Conservation (phyloP, 2,329 filamentous ascomycete genomes). For the Cladosporium oxysporum region DNA sequence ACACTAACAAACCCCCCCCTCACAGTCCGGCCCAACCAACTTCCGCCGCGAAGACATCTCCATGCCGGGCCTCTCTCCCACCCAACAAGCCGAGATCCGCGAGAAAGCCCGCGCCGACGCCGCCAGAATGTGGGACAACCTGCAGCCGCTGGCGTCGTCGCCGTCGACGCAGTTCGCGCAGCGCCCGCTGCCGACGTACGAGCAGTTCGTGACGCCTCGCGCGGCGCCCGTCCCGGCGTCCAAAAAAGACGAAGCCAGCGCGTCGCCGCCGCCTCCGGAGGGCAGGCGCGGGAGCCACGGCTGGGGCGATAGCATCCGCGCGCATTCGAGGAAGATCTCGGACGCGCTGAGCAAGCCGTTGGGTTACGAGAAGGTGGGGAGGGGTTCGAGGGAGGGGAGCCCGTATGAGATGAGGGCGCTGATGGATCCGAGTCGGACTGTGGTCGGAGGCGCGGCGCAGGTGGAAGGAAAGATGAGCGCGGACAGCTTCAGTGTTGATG, state of each 20-base stretch:
- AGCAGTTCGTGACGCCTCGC: constrained; percentile 34
- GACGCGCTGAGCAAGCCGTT: constrained; percentile 22
- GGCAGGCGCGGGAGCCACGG: constrained; percentile 4
- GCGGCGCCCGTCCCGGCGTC: constrained; percentile 24
- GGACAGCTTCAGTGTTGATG: constrained; percentile 21
- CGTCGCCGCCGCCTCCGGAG: background rate
- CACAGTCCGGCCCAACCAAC: constrained; percentile 36
- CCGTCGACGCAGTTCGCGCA: constrained; percentile 33
- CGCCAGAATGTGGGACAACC: constrained; percentile 31
- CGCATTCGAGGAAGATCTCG: constrained; percentile 27
- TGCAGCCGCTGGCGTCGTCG: constrained; percentile 35
- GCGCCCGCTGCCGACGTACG: constrained; percentile 28
- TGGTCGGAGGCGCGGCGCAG: constrained; percentile 15
- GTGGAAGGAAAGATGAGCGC: constrained; percentile 23
- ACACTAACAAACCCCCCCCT: background rate
- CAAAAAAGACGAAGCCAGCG: background rate
- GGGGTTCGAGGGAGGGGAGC: constrained; percentile 9
- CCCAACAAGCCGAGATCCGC: constrained; percentile 34
- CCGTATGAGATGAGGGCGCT: constrained; percentile 27
- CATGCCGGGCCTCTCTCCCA: constrained; percentile 33
- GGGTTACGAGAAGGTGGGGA: constrained; percentile 22
- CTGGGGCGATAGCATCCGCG: constrained; percentile 21
- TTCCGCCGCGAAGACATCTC: constrained; percentile 38
- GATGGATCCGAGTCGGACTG: constrained; percentile 25
- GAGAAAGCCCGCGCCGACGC: constrained; percentile 36